Evolutionary conservation across 2,329 filamentous ascomycete species (phyloP).

Genomic region (Blastomyces gilchristii): DNA sequence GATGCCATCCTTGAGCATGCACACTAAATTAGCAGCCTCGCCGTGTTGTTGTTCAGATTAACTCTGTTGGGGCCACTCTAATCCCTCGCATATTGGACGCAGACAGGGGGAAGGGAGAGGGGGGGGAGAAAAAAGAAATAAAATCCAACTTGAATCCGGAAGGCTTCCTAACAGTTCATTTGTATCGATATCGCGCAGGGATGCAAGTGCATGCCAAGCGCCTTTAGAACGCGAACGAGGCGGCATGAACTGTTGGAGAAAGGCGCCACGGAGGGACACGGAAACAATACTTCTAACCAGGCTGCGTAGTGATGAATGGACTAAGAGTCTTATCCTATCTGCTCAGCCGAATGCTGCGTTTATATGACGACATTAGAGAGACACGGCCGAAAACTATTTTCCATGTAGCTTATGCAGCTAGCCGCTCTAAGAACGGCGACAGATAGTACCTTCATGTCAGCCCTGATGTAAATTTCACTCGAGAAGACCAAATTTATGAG

Average conservation of each 20-base stretch:
- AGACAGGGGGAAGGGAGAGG: neutral
- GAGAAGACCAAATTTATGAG: slow-evolving; percentile 1
- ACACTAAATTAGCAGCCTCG: neutral
- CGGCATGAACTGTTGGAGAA: slow-evolving; percentile 3
- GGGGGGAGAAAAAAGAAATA: slow-evolving; percentile 4
- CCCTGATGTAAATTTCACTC: slow-evolving; percentile 2
- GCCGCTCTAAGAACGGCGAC: neutral
- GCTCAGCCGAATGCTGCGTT: neutral
- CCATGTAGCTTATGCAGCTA: neutral
- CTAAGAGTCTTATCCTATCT: neutral
- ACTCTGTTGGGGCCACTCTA: neutral
- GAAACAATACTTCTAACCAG: neutral
- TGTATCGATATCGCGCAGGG: slow-evolving; percentile 9
- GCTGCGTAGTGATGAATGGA: neutral
- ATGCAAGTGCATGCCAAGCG: slow-evolving; percentile 5
- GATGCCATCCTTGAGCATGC: neutral
- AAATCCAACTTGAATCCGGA: neutral
- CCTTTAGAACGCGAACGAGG: neutral
- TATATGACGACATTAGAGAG: neutral
- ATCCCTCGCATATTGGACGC: neutral
- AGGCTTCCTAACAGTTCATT: neutral
- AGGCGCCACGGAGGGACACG: slow-evolving; percentile 1
- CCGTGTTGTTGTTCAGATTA: slow-evolving; percentile 3
- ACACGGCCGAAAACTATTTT: neutral
- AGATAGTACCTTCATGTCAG: neutral